These are phyloP conservation scores for Phytophthora pistaciae DNA, from an alignment of 352 stramenopile species.

Conservation along the genomic window DNA sequence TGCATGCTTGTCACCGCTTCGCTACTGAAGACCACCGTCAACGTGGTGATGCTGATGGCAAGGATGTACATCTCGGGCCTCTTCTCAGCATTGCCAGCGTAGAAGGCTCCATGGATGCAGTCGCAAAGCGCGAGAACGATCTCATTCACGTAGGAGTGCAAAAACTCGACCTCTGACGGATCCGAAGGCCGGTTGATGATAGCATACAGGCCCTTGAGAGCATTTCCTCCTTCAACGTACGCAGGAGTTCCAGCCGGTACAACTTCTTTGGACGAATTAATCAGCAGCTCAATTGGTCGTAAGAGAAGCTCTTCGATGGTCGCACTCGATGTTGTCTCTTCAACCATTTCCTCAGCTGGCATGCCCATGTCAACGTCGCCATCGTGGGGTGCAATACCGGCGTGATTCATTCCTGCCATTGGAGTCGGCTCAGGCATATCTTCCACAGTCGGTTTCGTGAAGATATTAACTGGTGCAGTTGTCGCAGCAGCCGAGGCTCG, in stretches of 20 bases:
- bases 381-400: constrained; percentile 41
- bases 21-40: constrained; percentile 73
- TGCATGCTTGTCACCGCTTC: constrained; percentile 70
- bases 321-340: constrained; percentile 22
- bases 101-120: constrained; percentile 78
- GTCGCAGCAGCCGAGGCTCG: constrained; percentile 18
- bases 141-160: constrained; percentile 83
- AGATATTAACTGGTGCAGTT: constrained; percentile 12
- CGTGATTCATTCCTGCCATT: constrained; percentile 44
- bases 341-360: constrained; percentile 20
- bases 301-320: constrained; percentile 70
- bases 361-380: constrained; percentile 69
- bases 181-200: constrained; percentile 73
- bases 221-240: constrained; percentile 76
- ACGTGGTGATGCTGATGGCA: constrained; percentile 73
- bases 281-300: constrained; percentile 66
- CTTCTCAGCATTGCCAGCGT: constrained; percentile 64
- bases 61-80: constrained; percentile 77
- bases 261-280: constrained; percentile 73
- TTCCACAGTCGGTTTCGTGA: constrained; percentile 10
- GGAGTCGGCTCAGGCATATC: constrained; percentile 20
- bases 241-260: constrained; percentile 58
- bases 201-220: constrained; percentile 82
- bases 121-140: constrained; percentile 81
- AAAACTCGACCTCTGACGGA: constrained; percentile 68